phyloP scores from a whole-genome alignment of 768 basidiomycete species.

The Plicaturopsis crispa region DNA sequence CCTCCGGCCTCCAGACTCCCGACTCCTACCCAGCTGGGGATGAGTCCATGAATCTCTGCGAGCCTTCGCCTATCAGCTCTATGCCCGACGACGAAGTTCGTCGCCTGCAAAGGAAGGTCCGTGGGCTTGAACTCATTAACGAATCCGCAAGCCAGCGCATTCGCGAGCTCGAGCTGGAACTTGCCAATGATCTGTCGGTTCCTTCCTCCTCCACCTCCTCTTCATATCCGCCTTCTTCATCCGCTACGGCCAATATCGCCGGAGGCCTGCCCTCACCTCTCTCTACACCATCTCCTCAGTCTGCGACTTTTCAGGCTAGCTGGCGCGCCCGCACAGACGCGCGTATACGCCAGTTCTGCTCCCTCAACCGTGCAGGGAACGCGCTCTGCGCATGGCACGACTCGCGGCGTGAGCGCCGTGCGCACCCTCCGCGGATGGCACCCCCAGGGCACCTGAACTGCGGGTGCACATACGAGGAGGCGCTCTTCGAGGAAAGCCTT shows the following conservation, averaged over 20 bases:
- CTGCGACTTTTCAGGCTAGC: conserved; percentile 44
- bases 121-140: conserved; percentile 57
- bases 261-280: conserved; percentile 20
- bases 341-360: conserved; percentile 65
- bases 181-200: conserved; percentile 20
- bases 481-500: conserved; percentile 81
- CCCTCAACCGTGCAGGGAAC: conserved; percentile 81
- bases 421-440: conserved; percentile 72
- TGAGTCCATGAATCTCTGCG: too few relatives aligned
- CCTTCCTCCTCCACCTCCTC: too few relatives aligned
- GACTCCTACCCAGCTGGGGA: conserved; percentile 8
- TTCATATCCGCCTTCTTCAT: neutral
- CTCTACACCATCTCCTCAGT: conserved; percentile 29
- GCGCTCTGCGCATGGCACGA: conserved; percentile 90
- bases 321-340: conserved; percentile 74
- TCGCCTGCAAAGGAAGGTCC: conserved; percentile 47
- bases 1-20: neutral
- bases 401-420: conserved; percentile 74
- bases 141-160: conserved; percentile 40
- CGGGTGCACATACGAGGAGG: conserved; percentile 79
- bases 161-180: conserved; percentile 38
- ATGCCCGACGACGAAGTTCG: conserved; percentile 42
- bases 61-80: conserved; percentile 8
- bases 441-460: conserved; percentile 77
- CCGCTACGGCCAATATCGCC: conserved; percentile 2